phyloP scores from a whole-genome alignment of 108 stramenopile genomes.

The Cyclostephanos invisitatus region DNA sequence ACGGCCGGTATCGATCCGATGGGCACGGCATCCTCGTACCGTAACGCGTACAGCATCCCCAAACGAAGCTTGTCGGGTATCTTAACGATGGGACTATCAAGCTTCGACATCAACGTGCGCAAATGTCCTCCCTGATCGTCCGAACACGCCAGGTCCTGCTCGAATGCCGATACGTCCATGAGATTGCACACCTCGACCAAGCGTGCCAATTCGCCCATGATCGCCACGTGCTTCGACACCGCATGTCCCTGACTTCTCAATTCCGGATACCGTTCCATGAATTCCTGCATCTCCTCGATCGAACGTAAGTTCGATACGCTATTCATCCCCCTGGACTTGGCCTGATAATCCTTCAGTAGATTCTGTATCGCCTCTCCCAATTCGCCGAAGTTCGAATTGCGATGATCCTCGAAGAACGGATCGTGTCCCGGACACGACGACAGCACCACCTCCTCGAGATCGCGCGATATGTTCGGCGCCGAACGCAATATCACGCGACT shows the following conservation, averaged over 20 bases:
- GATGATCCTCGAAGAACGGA: constrained; percentile 89
- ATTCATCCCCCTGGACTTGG: constrained; percentile 78
- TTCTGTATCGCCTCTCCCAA: constrained; percentile 94
- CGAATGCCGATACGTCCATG: constrained; percentile 98
- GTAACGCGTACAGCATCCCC: constrained; percentile 94
- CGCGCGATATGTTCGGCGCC: constrained; percentile 90
- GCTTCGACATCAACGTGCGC: constrained; percentile 86
- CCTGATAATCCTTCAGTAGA: constrained; percentile 94
- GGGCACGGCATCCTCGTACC: constrained; percentile 90
- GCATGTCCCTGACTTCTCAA: constrained; percentile 85
- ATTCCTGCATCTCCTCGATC: constrained; percentile 98
- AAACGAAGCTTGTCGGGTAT: constrained; percentile 96
- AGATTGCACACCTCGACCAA: constrained; percentile 90
- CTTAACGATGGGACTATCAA: constrained; percentile 76
- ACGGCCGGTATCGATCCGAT: constrained; percentile 65
- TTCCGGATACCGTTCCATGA: constrained; percentile 98
- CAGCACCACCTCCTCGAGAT: constrained; percentile 97
- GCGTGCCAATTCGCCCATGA: constrained; percentile 95
- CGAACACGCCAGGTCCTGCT: constrained; percentile 97
- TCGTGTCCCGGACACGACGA: constrained; percentile 83
- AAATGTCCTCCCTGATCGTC: constrained; percentile 93
- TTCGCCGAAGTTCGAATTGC: constrained; percentile 97
- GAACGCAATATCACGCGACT: constrained; percentile 93
- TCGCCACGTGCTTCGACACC: constrained; percentile 96
- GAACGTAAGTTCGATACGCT: constrained; percentile 69